Conservation (phyloP, 2,329 filamentous ascomycete genomes). For the Seiridium cupressi region DNA sequence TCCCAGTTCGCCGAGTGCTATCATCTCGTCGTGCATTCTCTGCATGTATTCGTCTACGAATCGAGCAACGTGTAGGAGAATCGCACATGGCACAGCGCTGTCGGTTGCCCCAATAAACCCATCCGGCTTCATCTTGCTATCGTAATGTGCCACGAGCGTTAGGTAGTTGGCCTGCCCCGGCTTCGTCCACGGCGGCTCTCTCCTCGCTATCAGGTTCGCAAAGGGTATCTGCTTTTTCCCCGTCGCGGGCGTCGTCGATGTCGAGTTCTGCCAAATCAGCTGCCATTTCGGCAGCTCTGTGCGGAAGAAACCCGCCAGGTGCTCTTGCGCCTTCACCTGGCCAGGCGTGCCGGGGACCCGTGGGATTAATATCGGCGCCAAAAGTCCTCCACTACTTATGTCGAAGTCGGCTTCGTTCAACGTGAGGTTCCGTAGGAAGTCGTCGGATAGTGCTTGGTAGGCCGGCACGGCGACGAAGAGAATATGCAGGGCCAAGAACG, state of each 20-base stretch:
- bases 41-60: slow-evolving; percentile 70
- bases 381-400: slow-evolving; percentile 62
- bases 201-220: slow-evolving; percentile 71
- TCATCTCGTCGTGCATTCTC: slow-evolving; percentile 71
- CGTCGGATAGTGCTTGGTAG: slow-evolving; percentile 57
- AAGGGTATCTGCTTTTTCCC: slow-evolving; percentile 66
- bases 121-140: slow-evolving; percentile 68
- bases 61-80: slow-evolving; percentile 75
- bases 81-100: slow-evolving; percentile 80
- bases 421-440: slow-evolving; percentile 62
- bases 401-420: slow-evolving; percentile 66
- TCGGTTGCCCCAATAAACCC: slow-evolving; percentile 85
- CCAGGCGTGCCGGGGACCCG: slow-evolving; percentile 74
- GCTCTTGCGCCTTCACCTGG: slow-evolving; percentile 62
- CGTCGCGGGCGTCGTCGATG: slow-evolving; percentile 65
- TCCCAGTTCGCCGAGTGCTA: slow-evolving; percentile 47
- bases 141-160: slow-evolving; percentile 82
- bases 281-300: slow-evolving; percentile 67
- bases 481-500: slow-evolving; percentile 21
- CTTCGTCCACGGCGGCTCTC: slow-evolving; percentile 74
- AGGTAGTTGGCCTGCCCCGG: slow-evolving; percentile 70
- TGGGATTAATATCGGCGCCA: slow-evolving; percentile 74
- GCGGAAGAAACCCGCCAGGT: slow-evolving; percentile 71
- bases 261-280: slow-evolving; percentile 73
- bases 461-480: slow-evolving; percentile 24